Conservation (phyloP, 2,329 filamentous ascomycete genomes). For the Penicillium crustosum region DNA sequence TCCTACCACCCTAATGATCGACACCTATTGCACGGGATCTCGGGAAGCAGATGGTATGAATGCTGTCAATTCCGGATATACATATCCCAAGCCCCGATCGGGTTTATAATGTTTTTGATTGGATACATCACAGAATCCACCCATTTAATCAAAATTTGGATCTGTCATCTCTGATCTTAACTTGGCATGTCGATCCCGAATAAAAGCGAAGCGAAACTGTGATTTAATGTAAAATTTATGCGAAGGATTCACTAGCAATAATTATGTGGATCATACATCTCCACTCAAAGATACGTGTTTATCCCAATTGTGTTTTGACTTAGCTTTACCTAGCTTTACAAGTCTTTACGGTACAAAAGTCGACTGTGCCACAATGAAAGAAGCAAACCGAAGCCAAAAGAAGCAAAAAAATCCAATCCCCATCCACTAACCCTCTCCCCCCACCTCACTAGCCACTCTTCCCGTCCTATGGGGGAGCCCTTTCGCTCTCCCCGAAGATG, state of each 20-base stretch:
- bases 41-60: conserved; percentile 14
- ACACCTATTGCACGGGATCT: conserved; percentile 7
- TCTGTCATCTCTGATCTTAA: background rate
- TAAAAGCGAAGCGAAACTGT: background rate
- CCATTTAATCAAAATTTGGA: background rate
- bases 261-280: conserved; percentile 1
- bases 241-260: background rate
- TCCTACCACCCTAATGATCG: background rate
- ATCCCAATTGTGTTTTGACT: background rate
- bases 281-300: background rate
- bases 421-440: background rate
- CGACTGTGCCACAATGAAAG: background rate
- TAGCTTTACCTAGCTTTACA: background rate
- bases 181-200: conserved; percentile 6
- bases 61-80: background rate
- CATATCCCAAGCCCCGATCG: background rate
- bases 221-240: background rate
- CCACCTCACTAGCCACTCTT: conserved; percentile 7
- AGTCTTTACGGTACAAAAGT: background rate
- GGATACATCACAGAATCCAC: background rate
- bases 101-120: background rate
- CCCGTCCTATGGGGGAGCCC: background rate
- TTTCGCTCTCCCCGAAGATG: conserved; percentile 7
- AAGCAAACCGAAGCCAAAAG: background rate
- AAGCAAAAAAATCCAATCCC: background rate